Base-by-base conservation (phyloP, 2,329 filamentous ascomycete genomes). In the Botrytis paeoniae region DNA sequence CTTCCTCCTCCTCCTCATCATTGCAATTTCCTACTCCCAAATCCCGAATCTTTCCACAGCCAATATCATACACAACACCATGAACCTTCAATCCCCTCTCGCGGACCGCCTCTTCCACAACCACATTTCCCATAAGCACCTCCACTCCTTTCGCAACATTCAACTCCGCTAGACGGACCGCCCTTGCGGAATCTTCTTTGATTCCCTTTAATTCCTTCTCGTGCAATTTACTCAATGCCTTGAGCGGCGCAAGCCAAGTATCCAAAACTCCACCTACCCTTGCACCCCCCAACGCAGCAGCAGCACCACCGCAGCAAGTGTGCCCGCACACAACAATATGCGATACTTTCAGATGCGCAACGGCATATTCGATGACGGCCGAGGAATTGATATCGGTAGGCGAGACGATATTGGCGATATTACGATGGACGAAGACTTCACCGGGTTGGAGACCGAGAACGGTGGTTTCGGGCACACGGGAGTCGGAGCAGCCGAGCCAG, bases 401-500 rank as follows among this genome's bases (percentile, higher is more conserved):
- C 73, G 90, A 89, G 75, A 97, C 84, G 79, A 95, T 89, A 84
- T 97, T 97, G 82, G 93, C 93, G 81, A 97, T 95, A 85, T 97
- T 97, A 81, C 94, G 92, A 85, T 97, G 93, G 70, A 94, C 92
- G 82, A 97, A 97, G 77, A 97, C 90, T 78, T 97, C 93, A 74
- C 94, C 93, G 4, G 93, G 93, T 79, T 93, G 87, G 73, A 94
- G 86, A 79, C 92, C 91, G 41, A 95, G 87, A 79, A 97, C 87
- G 66, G 91, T 94, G 8, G 93, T 95, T 83, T 96, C 94, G 1
- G 94, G 93, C 77, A 93, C 91, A 76, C 94, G 92, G 57, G 91
- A 93, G 85, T 97, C 94, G 78, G 93, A 92, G 84, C 94, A 97
- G 74, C 94, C 94, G 77, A 97, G 88, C 93, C 93, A 97, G 73